A percentile compares a stretch with the other conserved stretches of the same genome.
These are phyloP conservation scores for Monosporozyma solicola DNA, from an alignment of 805 yeast species.

Conservation along the genomic window DNA sequence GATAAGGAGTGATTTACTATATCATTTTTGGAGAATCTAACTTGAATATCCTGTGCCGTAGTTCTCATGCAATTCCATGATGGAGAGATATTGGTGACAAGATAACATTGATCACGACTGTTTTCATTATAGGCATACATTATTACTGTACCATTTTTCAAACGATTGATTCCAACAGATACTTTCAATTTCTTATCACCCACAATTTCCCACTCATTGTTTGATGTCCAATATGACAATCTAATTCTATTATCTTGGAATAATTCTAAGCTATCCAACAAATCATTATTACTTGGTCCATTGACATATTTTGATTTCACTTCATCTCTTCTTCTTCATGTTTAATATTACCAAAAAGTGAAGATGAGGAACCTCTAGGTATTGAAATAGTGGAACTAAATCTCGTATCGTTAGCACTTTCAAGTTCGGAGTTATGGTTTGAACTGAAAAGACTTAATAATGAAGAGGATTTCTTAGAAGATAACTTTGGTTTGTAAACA, in stretches of 20 bases:
- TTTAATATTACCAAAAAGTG: slow-evolving; percentile 1
- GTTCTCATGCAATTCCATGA: slow-evolving; percentile 19
- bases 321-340: not conserved
- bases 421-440: slow-evolving; percentile 7
- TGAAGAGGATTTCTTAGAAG: slow-evolving; percentile 18
- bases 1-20: slow-evolving; percentile 9
- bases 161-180: slow-evolving; percentile 2
- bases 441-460: slow-evolving; percentile 21
- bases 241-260: slow-evolving; percentile 13
- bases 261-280: slow-evolving; percentile 2
- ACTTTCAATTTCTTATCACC: slow-evolving; percentile 7
- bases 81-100: slow-evolving; percentile 12
- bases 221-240: slow-evolving; percentile 18
- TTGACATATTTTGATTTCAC: not conserved
- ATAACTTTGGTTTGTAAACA: slow-evolving; percentile 13
- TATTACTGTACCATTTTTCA: slow-evolving; percentile 5
- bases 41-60: slow-evolving; percentile 28
- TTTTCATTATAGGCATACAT: slow-evolving; percentile 9
- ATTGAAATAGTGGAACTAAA: not conserved
- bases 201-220: slow-evolving; percentile 17
- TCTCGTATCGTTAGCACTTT: not conserved
- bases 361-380: not conserved
- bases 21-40: slow-evolving; percentile 12
- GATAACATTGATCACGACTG: slow-evolving; percentile 6
- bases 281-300: not conserved